These are phyloP conservation scores for Botrytis squamosa DNA, from an alignment of 2,329 filamentous ascomycete species.

Conservation along the genomic window DNA sequence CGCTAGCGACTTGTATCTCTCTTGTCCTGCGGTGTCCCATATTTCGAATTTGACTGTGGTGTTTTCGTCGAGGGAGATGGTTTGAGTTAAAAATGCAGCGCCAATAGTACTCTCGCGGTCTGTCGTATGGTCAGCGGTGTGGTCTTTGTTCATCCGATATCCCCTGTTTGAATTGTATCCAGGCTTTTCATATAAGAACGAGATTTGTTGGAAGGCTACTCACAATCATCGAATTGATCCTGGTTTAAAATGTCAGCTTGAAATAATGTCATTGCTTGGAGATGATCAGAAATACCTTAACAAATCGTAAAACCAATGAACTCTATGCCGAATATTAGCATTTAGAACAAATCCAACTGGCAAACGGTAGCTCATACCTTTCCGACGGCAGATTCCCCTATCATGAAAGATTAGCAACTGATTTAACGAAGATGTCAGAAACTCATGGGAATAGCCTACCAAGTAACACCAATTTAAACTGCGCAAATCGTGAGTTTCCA, in stretches of 20 bases:
- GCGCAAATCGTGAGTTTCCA: constrained; percentile 84
- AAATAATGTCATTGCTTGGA: not conserved
- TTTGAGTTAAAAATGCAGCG: constrained; percentile 97
- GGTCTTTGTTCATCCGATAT: constrained; percentile 1
- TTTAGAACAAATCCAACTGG: constrained; percentile 17
- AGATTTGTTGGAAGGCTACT: constrained; percentile 8
- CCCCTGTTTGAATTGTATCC: not conserved
- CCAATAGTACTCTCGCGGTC: constrained; percentile 45
- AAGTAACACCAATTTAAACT: constrained; percentile 97
- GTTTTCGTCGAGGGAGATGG: constrained; percentile 94
- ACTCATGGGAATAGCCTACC: constrained; percentile 57
- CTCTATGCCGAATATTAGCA: constrained; percentile 57
- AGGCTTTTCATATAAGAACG: not conserved
- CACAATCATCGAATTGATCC: constrained; percentile 92
- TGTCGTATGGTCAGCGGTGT: constrained; percentile 9
- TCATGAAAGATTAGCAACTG: constrained; percentile 42
- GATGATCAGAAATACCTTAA: constrained; percentile 69
- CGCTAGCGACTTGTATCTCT: constrained; percentile 97
- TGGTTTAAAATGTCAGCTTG: constrained; percentile 41
- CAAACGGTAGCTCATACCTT: constrained; percentile 62
- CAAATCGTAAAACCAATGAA: constrained; percentile 95
- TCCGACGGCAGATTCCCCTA: constrained; percentile 97
- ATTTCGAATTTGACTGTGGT: constrained; percentile 99
- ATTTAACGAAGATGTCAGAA: not conserved
- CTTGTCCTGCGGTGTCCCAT: constrained; percentile 98